A percentile compares a stretch with the other conserved stretches of the same genome.
phyloP scores from a whole-genome alignment of 768 basidiomycete genomes.

The Hygrocybe punicea region DNA sequence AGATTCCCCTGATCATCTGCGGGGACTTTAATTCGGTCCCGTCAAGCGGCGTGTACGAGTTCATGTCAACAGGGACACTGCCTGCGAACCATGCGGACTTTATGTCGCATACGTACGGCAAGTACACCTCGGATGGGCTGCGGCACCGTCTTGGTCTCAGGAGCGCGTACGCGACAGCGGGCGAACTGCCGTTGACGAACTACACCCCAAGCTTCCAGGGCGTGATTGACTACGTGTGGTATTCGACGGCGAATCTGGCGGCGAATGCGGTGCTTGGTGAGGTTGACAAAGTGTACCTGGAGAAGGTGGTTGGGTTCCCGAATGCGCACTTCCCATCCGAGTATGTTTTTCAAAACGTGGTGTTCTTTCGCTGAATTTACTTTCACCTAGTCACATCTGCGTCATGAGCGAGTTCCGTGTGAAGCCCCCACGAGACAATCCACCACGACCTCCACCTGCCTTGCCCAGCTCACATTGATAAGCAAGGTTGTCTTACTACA shows the following conservation, averaged over 20 bases:
- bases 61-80: conserved; percentile 68
- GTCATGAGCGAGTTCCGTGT: conserved; percentile 75
- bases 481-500: not conserved
- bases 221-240: conserved; percentile 93
- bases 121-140: conserved; percentile 87
- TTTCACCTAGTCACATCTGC: conserved; percentile 59
- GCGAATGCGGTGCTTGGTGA: conserved; percentile 85
- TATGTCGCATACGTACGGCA: conserved; percentile 85
- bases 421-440: conserved; percentile 58
- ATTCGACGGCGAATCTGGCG: conserved; percentile 65
- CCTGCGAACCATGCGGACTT: conserved; percentile 85
- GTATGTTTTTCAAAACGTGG: conserved; percentile 60
- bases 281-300: conserved; percentile 79
- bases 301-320: conserved; percentile 93
- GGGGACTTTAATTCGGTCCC: conserved; percentile 97
- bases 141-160: conserved; percentile 76
- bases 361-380: conserved; percentile 3
- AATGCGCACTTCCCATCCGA: conserved; percentile 96
- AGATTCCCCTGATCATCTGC: conserved; percentile 87
- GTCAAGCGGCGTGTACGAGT: conserved; percentile 87
- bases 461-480: conserved; percentile 3
- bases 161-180: conserved; percentile 69
- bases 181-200: conserved; percentile 76
- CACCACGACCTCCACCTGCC: conserved; percentile 24
- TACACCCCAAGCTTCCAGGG: conserved; percentile 85